Evolutionary conservation across 148 eudicot genomes (phyloP), one percentile per base, ranked within the genome.

Genomic region (Rhododendron henanense): DNA sequence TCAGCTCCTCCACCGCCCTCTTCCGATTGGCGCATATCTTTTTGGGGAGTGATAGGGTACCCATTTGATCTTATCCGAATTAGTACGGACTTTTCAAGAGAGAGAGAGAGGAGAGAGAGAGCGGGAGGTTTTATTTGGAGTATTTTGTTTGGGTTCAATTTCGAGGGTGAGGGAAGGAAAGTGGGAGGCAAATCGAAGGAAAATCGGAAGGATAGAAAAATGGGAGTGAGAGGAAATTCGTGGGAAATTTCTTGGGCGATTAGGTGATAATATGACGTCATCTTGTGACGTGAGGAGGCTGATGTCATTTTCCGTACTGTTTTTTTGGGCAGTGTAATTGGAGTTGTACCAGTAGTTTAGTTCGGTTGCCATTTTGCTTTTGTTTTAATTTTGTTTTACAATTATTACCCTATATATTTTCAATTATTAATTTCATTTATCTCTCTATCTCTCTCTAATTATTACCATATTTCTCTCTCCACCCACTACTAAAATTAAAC

Each of bases 1-100:
- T 37, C 44, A 87, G 63, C 83, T 87, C 82, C 18, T 63, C 73
- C 15, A 80, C 21, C 47, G 85, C 63, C 78, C 71, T 85, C 47
- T 82, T 73, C 71, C 37, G 31, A 13, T 84, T 61, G 47, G 69
- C 5, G 83, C 57, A 41, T 25, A 4, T n/a, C 39, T 65, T 83
- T 69, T 67, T 78, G 0, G 41, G 77, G 59, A 55, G 19, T 55
- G 6, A 25, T 10, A 25, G 19, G n/a, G 77, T 45, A n/a, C 23
- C 78, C 85, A 83, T 83, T 83, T 15, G 18, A 31, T 5, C 59
- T 41, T 53, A n/a, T 44, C 19, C 7, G 7, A 41, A 41, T 8
- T 6, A 10, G n/a, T 11, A 45, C 31, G 21, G 11, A 11, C 1
- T 1, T 23, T 48, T 25, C 10, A 6, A 8, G 55, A 23, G 81